Evolutionary conservation across 768 basidiomycete genomes (phyloP), one percentile per base, ranked within the genome.

Genomic region (Mrakia gelida): DNA sequence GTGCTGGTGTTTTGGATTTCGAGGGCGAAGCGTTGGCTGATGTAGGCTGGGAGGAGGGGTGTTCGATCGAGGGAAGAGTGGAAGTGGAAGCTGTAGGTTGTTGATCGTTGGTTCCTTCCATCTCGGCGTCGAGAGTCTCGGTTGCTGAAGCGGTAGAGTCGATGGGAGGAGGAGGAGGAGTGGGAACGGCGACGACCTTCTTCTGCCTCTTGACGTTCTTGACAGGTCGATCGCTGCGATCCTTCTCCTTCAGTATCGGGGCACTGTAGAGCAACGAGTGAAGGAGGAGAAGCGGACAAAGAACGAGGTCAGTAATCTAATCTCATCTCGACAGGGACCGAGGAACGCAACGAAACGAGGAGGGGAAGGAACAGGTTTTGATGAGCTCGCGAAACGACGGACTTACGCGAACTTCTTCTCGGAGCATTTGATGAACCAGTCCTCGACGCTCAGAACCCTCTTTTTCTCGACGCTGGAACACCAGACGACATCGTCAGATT

Each of bases 371-470:
- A 41, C 45, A 45, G 45, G 45, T 45, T 52, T 52, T 0, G 4
- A 18, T 32, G 65, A 70, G 67, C 52, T 54, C 68, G 65, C 7
- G 49, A 16, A 52, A 52, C 15, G 49, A 18, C 52, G n/a, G 9
- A 73, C 77, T 56, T 34, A 79, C 73, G 56, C 67, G 65, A 70
- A 79, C 34, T 79, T 45, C 26, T 63, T 16, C 9, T 59, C 65
- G 13, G 54, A 62, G 73, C 82, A 83, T 67, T 85, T 84, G 18
- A 80, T 80, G 68, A 80, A 83, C 84, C 84, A 85, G 34, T 84
- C 82, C 63, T 83, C 80, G 49, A 85, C 80, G 1, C 80, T 74
- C 30, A 85, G 75, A 1, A 81, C 81, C n/a, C 82, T 79, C 65
- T 81, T 83, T 75, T 81, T 81, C 67, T 82, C 81, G 30, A 77